Percentiles rank a stretch among this genome's conserved stretches.
Conservation (phyloP, 768 basidiomycete species). For the Trametes cingulata region DNA sequence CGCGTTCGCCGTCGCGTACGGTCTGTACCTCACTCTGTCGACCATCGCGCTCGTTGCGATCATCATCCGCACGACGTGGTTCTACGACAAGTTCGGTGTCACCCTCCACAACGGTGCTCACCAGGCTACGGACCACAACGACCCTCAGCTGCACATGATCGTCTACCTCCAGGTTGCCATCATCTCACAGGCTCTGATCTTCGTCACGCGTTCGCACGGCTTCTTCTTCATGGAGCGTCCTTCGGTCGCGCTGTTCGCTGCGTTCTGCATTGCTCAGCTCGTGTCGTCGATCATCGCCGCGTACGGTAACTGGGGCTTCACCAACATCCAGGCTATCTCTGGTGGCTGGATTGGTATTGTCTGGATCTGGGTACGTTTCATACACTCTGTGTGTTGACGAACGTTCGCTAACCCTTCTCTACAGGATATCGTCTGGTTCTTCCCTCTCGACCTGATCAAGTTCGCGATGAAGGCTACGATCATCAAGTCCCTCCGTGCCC, state of each 20-base stretch:
- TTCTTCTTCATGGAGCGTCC: constrained; percentile 99
- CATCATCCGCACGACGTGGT: constrained; percentile 87
- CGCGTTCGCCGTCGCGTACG: constrained; percentile 93
- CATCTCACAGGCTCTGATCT: constrained; percentile 98
- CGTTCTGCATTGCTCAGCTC: constrained; percentile 93
- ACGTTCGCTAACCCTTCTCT: constrained; percentile 19
- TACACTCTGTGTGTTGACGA: neutral
- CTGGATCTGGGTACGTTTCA: constrained; percentile 84
- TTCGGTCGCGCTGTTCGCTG: constrained; percentile 82
- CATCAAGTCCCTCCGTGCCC: constrained; percentile 80
- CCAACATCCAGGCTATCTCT: constrained; percentile 73
- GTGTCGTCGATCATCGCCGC: constrained; percentile 94
- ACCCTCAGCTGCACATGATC: constrained; percentile 81
- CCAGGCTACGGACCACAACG: constrained; percentile 50
- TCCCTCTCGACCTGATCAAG: constrained; percentile 94
- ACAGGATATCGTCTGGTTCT: constrained; percentile 94
- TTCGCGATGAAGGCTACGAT: constrained; percentile 94
- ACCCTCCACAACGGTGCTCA: constrained; percentile 39
- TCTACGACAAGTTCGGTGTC: constrained; percentile 85
- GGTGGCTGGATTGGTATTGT: constrained; percentile 97
- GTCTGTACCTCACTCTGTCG: constrained; percentile 87
- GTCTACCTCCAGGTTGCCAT: constrained; percentile 97
- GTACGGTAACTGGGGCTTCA: constrained; percentile 95
- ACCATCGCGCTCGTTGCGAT: constrained; percentile 82
- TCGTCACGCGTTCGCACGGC: constrained; percentile 90